Conservation (phyloP, 306 rosid genomes). For the Castanospermum australe region DNA sequence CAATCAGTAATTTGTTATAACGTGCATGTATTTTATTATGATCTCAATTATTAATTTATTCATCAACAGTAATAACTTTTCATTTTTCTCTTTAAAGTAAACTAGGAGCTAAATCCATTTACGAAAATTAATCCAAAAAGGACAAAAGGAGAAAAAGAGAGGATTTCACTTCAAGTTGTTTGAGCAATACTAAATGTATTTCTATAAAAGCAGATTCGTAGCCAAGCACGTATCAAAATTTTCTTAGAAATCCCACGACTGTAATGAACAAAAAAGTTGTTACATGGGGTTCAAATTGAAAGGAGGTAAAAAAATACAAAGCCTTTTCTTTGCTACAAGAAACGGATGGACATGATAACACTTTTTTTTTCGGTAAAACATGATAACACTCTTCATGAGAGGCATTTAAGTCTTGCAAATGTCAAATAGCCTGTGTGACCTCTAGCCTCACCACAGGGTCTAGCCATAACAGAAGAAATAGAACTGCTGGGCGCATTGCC, state of each 20-base stretch:
- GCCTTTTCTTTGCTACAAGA: not conserved
- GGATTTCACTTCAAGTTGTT: too few species aligned
- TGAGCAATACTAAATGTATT: too few species aligned
- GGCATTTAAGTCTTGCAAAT: constrained; percentile 63
- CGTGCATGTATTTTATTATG: too few species aligned
- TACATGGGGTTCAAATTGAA: not conserved
- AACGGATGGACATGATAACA: not conserved
- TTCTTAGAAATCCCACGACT: not conserved
- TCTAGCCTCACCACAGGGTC: constrained; percentile 61
- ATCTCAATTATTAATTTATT: too few species aligned
- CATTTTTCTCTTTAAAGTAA: too few species aligned
- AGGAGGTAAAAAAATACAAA: constrained; percentile 2
- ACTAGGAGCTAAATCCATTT: too few species aligned
- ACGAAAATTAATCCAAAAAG: too few species aligned
- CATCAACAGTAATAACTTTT: too few species aligned
- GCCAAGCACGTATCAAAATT: not conserved
- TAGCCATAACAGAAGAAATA: constrained; percentile 47
- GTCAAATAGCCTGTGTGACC: constrained; percentile 85
- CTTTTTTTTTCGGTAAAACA: too few species aligned
- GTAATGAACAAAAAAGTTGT: not conserved
- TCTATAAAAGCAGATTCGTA: not conserved
- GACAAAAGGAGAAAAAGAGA: not conserved
- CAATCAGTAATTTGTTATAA: too few species aligned
- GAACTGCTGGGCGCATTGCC: constrained; percentile 32
- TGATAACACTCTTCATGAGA: constrained; percentile 25